Conservation (phyloP, 163 green algal genomes). For the Picocystis sp. region DNA sequence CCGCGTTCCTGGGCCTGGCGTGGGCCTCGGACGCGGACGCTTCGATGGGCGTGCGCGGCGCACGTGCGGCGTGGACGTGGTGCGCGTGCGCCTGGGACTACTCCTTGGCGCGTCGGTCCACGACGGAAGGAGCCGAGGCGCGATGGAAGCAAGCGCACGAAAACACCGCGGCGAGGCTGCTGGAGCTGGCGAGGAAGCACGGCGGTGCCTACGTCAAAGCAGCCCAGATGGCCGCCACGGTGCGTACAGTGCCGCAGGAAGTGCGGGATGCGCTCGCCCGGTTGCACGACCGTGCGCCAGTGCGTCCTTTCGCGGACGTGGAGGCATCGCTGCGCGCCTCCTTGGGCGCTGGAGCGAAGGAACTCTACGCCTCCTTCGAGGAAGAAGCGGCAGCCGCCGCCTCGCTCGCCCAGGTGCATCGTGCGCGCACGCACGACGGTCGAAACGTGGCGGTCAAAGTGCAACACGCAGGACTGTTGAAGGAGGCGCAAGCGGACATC, state of each 20-base stretch:
- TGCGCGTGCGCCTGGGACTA: too few relatives aligned
- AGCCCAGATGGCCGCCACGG: slow-evolving; percentile 50
- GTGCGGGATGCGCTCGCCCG: slow-evolving; percentile 48
- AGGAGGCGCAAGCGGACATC: slow-evolving; percentile 45
- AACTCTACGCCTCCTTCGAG: slow-evolving; percentile 55
- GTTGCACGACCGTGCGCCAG: slow-evolving; percentile 55
- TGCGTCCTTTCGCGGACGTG: slow-evolving; percentile 29
- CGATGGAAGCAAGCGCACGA: too few relatives aligned
- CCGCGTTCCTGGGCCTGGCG: too few relatives aligned
- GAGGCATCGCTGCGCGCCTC: slow-evolving; percentile 26
- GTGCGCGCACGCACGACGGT: slow-evolving; percentile 42
- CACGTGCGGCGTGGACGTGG: too few relatives aligned
- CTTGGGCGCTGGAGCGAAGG: slow-evolving; percentile 35
- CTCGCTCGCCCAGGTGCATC: slow-evolving; percentile 80
- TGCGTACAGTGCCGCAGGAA: slow-evolving; percentile 48
- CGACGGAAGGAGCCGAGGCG: too few relatives aligned
- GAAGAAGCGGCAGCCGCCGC: slow-evolving; percentile 50
- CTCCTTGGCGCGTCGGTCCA: too few relatives aligned
- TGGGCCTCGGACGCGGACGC: too few relatives aligned
- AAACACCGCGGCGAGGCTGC: too few relatives aligned
- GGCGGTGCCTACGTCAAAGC: slow-evolving; percentile 85
- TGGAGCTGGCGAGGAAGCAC: slow-evolving; percentile 13
- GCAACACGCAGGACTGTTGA: slow-evolving; percentile 56
- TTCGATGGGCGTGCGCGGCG: too few relatives aligned
- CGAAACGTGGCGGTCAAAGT: slow-evolving; percentile 79